phyloP scores from a whole-genome alignment of 352 stramenopile species.

The Globisporangium iwayamae region DNA sequence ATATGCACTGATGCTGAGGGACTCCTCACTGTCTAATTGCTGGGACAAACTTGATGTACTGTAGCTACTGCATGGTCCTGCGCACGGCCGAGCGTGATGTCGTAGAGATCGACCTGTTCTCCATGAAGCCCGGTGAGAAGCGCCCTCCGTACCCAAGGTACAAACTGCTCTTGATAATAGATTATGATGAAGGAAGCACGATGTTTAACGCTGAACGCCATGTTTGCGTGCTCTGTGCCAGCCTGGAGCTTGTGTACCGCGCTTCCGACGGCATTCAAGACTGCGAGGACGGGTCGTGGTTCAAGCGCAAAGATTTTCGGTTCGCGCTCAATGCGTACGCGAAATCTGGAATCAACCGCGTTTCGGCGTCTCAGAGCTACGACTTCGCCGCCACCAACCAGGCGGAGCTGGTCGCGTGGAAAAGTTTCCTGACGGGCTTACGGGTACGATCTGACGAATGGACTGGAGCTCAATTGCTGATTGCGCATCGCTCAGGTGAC shows the following conservation, averaged over 20 bases:
- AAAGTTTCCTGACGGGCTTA: slow-evolving; percentile 56
- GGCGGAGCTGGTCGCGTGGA: slow-evolving; percentile 63
- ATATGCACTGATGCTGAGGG: not conserved
- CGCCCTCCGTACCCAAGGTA: slow-evolving; percentile 63
- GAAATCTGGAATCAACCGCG: slow-evolving; percentile 61
- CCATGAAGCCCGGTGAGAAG: slow-evolving; percentile 70
- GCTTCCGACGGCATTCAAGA: slow-evolving; percentile 55
- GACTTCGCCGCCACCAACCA: slow-evolving; percentile 66
- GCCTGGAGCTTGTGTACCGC: slow-evolving; percentile 60
- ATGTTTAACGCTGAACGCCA: not conserved
- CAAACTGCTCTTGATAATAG: no score
- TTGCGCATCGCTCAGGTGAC: not conserved
- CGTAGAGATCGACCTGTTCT: slow-evolving; percentile 81
- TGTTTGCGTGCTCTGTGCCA: slow-evolving; percentile 3
- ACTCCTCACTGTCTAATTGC: not conserved
- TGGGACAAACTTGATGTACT: not conserved
- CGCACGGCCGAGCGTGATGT: slow-evolving; percentile 45
- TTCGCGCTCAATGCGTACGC: slow-evolving; percentile 56
- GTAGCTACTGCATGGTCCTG: slow-evolving; percentile 76
- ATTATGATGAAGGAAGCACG: not conserved
- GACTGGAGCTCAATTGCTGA: not conserved
- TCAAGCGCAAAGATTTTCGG: slow-evolving; percentile 64
- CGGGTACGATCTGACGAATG: slow-evolving; percentile 24
- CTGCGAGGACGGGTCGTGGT: slow-evolving; percentile 54
- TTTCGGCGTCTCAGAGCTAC: slow-evolving; percentile 52